Evolutionary conservation across 495 filamentous ascomycete genomes (phyloP), one percentile per base, ranked within the genome.

Genomic region (Neurospora sp.): DNA sequence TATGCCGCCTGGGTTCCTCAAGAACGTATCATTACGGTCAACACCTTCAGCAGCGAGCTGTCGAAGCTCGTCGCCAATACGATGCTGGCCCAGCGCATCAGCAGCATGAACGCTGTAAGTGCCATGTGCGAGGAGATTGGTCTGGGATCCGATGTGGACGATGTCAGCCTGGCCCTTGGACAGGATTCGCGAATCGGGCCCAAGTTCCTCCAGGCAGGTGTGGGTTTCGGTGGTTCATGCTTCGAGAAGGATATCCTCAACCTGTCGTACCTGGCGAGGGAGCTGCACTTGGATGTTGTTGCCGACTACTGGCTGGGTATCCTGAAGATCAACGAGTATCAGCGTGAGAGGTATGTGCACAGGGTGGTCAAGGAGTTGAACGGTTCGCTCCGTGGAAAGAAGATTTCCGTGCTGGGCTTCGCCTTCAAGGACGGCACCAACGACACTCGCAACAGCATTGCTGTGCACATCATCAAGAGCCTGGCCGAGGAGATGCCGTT

Each of bases 171-270:
- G 39, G 88, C 89, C n/a, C 86, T 92, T 69, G 93, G 93, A 6
- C 80, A 90, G 38, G 93, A 96, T 79, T 83, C 84, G 4, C 85
- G 93, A 48, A 91, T 96, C 42, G 93, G 93, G 0, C 81, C 87
- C 5, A 87, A 88, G 75, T 94, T 93, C 83, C 83, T 96, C n/a
- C 90, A 92, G 78, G 90, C 92, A 2, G 90, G 90, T 18, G 85
- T 93, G 39, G 92, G 92, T 0, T 95, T 94, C 76, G 91, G 92
- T n/a, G 92, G 92, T 5, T 92, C 89, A 16, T 94, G 92, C 81
- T 94, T 96, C 80, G 89, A 91, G 78, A 96, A 96, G 79, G 93
- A 96, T 75, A 89, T 94, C 76, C 85, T 93, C 16, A 92, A 88
- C 79, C 82, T 96, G 35, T 88, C 90, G 8, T 94, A 94, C 78